Evolutionary conservation across 2,329 filamentous ascomycete genomes (phyloP).

Genomic region (Botrytis aclada): DNA sequence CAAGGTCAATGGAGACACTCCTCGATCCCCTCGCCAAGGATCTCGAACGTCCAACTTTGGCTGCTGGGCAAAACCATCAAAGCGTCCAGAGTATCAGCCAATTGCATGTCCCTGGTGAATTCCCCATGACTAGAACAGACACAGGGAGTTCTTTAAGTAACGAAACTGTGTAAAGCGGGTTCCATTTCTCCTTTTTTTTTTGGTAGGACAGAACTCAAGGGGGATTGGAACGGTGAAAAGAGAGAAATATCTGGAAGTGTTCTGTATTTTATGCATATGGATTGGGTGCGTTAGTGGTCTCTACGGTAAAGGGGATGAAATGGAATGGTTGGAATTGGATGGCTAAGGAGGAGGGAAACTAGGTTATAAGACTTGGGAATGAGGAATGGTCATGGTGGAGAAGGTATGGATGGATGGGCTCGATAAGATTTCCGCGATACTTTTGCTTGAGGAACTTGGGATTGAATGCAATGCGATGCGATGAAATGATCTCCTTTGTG

Average conservation of each 20-base stretch:
- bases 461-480: conserved; percentile 3
- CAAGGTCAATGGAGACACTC: conserved; percentile 19
- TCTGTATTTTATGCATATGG: conserved; percentile 1
- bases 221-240: not conserved
- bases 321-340: not conserved
- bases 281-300: not conserved
- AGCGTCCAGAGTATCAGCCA: conserved; percentile 34
- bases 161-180: not conserved
- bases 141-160: not conserved
- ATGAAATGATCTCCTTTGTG: not conserved
- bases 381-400: not conserved
- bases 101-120: conserved; percentile 38
- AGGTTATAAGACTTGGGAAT: conserved; percentile 1
- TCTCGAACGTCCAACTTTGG: conserved; percentile 25
- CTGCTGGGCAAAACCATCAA: conserved; percentile 30
- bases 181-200: not conserved
- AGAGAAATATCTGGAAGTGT: not conserved
- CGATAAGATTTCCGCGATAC: not conserved
- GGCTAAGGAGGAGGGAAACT: not conserved
- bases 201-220: not conserved
- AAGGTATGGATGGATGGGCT: not conserved
- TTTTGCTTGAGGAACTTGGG: not conserved
- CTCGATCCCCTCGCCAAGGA: conserved; percentile 26
- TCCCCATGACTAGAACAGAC: conserved; percentile 23
- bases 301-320: not conserved